Evolutionary conservation across 2,329 filamentous ascomycete genomes (phyloP).

Genomic region (Aspergillus flavus): DNA sequence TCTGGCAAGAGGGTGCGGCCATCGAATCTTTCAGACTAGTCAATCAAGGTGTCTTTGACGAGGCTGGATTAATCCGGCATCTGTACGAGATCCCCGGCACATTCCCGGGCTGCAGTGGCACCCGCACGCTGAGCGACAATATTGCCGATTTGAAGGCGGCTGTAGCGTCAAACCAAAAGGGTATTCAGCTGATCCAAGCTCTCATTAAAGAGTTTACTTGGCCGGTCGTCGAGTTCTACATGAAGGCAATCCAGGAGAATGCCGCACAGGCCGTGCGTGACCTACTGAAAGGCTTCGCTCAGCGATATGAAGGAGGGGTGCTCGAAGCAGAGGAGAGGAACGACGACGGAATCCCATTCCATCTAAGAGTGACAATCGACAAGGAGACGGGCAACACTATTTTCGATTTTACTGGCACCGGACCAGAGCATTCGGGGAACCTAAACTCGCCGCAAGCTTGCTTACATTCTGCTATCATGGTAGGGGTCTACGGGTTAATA

Average conservation of each 20-base stretch:
- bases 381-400: conserved; percentile 68
- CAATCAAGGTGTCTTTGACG: conserved; percentile 37
- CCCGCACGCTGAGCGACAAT: conserved; percentile 59
- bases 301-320: conserved; percentile 62
- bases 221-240: conserved; percentile 43
- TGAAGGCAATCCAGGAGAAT: conserved; percentile 63
- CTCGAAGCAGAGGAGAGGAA: conserved; percentile 70
- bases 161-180: conserved; percentile 48
- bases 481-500: conserved; percentile 55
- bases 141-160: conserved; percentile 50
- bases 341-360: conserved; percentile 80
- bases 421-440: conserved; percentile 71
- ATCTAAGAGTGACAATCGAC: conserved; percentile 70
- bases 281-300: conserved; percentile 52
- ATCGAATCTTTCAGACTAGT: conserved; percentile 37
- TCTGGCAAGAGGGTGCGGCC: conserved; percentile 44
- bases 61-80: conserved; percentile 32
- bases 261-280: conserved; percentile 71
- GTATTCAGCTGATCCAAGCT: conserved; percentile 37
- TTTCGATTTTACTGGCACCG: conserved; percentile 78
- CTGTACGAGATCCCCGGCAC: conserved; percentile 49
- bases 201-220: conserved; percentile 40
- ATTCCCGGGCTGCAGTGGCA: conserved; percentile 72
- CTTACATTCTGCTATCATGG: conserved; percentile 72
- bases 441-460: conserved; percentile 77